These are phyloP conservation scores for Nicotiana sylvestris DNA, from an alignment of 257 asterid genomes.

Conservation along the genomic window DNA sequence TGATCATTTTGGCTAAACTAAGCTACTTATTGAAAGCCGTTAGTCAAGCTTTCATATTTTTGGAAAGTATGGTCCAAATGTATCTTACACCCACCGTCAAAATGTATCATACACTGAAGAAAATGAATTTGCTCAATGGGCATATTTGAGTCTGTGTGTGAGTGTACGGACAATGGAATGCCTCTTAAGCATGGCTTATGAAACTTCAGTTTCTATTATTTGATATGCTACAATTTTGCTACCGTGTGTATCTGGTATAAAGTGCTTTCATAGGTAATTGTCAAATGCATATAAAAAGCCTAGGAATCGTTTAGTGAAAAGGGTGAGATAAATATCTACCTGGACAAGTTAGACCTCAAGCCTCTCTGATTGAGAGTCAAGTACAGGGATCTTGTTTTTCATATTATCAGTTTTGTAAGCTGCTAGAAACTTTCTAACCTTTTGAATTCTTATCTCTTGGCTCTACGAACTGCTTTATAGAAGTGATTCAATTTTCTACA, in stretches of 20 bases:
- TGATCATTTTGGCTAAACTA: background rate
- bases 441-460: background rate
- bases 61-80: background rate
- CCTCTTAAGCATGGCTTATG: background rate
- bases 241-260: background rate
- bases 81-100: too few relatives aligned
- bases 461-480: background rate
- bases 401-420: background rate
- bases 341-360: background rate
- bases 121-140: background rate
- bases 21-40: background rate
- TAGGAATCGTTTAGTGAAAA: background rate
- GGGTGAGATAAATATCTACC: background rate
- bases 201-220: background rate
- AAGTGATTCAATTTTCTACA: constrained; percentile 33
- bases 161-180: background rate
- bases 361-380: background rate
- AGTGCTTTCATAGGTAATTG: background rate
- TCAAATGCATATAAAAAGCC: background rate
- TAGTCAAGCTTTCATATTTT: background rate
- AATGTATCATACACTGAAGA: background rate
- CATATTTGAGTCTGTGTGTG: background rate
- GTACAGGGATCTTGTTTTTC: background rate
- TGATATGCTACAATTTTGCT: background rate
- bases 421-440: background rate